These are phyloP conservation scores for Haplographium delicatum DNA, from an alignment of 495 filamentous ascomycete species.

Conservation along the genomic window DNA sequence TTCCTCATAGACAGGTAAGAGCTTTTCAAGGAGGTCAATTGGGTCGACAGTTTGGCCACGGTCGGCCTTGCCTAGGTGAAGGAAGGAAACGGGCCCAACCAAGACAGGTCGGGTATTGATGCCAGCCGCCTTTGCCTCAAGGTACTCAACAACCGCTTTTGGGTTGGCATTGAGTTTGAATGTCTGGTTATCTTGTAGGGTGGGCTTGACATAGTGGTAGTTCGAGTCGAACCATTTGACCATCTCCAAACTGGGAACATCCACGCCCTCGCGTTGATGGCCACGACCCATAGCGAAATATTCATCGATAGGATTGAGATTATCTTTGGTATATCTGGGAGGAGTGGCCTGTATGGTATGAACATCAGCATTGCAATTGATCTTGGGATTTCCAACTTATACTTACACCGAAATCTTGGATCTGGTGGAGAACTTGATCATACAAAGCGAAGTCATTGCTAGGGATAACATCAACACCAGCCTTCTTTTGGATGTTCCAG, in stretches of 20 bases:
- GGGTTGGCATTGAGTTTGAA: constrained; percentile 84
- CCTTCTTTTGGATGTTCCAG: constrained; percentile 99
- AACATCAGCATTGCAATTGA: constrained; percentile 13
- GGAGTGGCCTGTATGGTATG: constrained; percentile 61
- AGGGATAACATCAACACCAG: constrained; percentile 93
- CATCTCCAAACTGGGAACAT: constrained; percentile 96
- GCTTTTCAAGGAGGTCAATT: constrained; percentile 85
- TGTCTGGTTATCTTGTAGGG: constrained; percentile 88
- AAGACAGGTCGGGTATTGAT: constrained; percentile 89
- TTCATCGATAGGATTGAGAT: constrained; percentile 82
- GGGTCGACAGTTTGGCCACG: constrained; percentile 86
- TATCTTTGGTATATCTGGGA: constrained; percentile 81
- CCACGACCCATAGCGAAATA: constrained; percentile 99
- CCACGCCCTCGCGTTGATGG: constrained; percentile 85
- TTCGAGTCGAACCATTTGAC: constrained; percentile 99
- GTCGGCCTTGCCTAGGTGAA: constrained; percentile 93
- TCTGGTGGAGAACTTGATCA: constrained; percentile 97
- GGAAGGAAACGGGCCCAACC: constrained; percentile 93
- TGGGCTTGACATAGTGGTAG: constrained; percentile 99
- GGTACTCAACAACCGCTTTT: constrained; percentile 90
- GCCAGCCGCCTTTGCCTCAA: constrained; percentile 95
- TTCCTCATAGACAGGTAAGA: constrained; percentile 88
- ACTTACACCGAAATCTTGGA: constrained; percentile 94
- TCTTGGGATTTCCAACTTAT: background rate
- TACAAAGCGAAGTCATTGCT: constrained; percentile 99